These are phyloP conservation scores for Helenozyma rhizophorensis DNA, from an alignment of 805 yeast genomes.

Conservation along the genomic window DNA sequence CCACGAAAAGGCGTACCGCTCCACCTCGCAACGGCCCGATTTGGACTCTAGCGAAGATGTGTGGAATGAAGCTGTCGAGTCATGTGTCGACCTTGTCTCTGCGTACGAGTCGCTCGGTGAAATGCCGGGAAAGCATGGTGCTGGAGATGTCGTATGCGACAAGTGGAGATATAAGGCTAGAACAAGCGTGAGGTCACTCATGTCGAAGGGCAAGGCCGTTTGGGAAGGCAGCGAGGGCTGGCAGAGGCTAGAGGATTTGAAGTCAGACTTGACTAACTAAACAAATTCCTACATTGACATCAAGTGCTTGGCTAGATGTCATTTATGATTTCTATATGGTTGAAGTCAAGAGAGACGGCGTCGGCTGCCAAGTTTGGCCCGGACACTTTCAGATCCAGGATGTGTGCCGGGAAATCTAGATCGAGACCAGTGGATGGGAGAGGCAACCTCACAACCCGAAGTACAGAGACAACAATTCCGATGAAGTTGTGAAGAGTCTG, in stretches of 20 bases:
- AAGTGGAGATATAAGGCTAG: slow-evolving; percentile 89
- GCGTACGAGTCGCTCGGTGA: slow-evolving; percentile 90
- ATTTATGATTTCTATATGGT: slow-evolving; percentile 13
- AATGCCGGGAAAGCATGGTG: slow-evolving; percentile 69
- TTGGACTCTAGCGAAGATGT: slow-evolving; percentile 53
- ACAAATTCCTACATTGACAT: background rate
- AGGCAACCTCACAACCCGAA: too few relatives aligned
- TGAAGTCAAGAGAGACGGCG: slow-evolving; percentile 7
- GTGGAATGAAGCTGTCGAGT: slow-evolving; percentile 78
- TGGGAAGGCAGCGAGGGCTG: slow-evolving; percentile 85
- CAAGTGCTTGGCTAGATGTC: slow-evolving; percentile 7
- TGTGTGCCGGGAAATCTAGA: too few relatives aligned
- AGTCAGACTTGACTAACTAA: slow-evolving; percentile 32
- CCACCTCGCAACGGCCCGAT: slow-evolving; percentile 60
- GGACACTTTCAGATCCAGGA: too few relatives aligned
- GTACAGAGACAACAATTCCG: background rate
- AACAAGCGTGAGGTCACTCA: slow-evolving; percentile 63
- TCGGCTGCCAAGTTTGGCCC: too few relatives aligned
- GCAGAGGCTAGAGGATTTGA: slow-evolving; percentile 54
- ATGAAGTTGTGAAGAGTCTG: slow-evolving; percentile 10
- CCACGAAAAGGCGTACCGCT: slow-evolving; percentile 82
- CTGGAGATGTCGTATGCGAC: slow-evolving; percentile 80
- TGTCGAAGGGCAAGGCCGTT: slow-evolving; percentile 70
- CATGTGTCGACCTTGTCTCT: slow-evolving; percentile 73
- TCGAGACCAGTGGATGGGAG: too few relatives aligned